A percentile compares a stretch with the other conserved stretches of the same genome.
Conservation (phyloP, 129 eudicot genomes). For the carrot (Daucus carota) region DH1_v3.0 NC_030383.2:47786001-47786500, state of each 20-base stretch:
- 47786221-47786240: conserved; percentile 79
- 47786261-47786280: conserved; percentile 84
- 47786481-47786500: conserved; percentile 89
- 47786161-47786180: conserved; percentile 88
- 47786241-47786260: conserved; percentile 82
- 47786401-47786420: conserved; percentile 70
- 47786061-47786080: conserved; percentile 86
- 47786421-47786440: conserved; percentile 78
- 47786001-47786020: conserved; percentile 68
- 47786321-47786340: conserved; percentile 84
- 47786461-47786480: conserved; percentile 78
- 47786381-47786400: conserved; percentile 89
- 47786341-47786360: conserved; percentile 78
- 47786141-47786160: conserved; percentile 75
- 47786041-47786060: conserved; percentile 55
- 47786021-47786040: conserved; percentile 70
- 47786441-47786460: conserved; percentile 78
- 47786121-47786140: conserved; percentile 85
- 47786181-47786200: conserved; percentile 84
- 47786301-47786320: conserved; percentile 74
- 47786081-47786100: conserved; percentile 95
- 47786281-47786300: conserved; percentile 82
- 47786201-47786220: conserved; percentile 98
- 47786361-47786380: conserved; percentile 81
- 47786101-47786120: conserved; percentile 92